phyloP scores from a whole-genome alignment of 306 rosid species.

The Ammopiptanthus mongolicus region DNA sequence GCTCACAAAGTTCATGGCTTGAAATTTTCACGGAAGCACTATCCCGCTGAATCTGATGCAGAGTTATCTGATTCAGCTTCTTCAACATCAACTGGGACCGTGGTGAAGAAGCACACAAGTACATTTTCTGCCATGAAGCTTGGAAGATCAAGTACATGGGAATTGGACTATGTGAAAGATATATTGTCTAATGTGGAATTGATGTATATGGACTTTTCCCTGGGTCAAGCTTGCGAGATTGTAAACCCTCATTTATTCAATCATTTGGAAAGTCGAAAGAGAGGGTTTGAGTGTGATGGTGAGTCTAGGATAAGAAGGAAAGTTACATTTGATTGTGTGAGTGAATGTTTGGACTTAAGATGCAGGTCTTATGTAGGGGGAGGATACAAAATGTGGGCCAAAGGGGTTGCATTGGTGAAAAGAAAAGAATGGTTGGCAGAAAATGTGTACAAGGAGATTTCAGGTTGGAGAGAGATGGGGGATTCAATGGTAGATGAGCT shows the following conservation, averaged over 20 bases:
- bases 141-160: conserved; percentile 49
- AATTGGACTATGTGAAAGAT: conserved; percentile 63
- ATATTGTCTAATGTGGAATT: conserved; percentile 54
- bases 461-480: conserved; percentile 58
- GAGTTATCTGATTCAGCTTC: conserved; percentile 90
- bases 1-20: conserved; percentile 46
- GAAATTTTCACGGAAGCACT: conserved; percentile 42
- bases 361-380: conserved; percentile 48
- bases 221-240: conserved; percentile 46
- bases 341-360: conserved; percentile 75
- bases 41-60: conserved; percentile 41
- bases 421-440: conserved; percentile 64
- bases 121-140: conserved; percentile 16
- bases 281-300: conserved; percentile 21
- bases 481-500: conserved; percentile 90
- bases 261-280: conserved; percentile 54
- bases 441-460: conserved; percentile 70
- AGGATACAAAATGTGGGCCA: conserved; percentile 68
- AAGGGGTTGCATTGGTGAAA: conserved; percentile 61
- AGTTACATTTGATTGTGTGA: conserved; percentile 62
- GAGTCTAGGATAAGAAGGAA: conserved; percentile 47
- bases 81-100: conserved; percentile 44
- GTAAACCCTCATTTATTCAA: conserved; percentile 62
- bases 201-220: conserved; percentile 62
- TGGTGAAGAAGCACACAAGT: conserved; percentile 26